phyloP scores from a whole-genome alignment of 371 early-diverging fungal species.

The Rhizopus microsporus region DNA sequence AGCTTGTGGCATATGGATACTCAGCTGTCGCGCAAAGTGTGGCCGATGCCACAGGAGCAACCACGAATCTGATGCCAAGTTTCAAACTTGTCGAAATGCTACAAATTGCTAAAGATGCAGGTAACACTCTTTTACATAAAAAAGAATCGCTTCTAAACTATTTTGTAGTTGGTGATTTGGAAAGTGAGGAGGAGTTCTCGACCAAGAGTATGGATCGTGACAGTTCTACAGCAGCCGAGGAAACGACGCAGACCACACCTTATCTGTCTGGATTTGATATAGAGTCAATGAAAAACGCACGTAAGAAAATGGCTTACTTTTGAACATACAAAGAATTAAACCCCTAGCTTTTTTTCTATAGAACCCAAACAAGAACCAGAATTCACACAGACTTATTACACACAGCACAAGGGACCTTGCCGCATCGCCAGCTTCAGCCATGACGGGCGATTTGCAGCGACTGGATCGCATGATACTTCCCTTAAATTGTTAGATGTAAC shows the following conservation, averaged over 20 bases:
- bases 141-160: background rate
- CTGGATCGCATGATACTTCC: conserved; percentile 88
- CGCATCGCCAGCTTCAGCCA: conserved; percentile 50
- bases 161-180: conserved; percentile 37
- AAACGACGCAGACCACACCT: background rate
- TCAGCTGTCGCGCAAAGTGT: conserved; percentile 62
- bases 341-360: conserved; percentile 12
- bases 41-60: conserved; percentile 60
- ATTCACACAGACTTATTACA: conserved; percentile 52
- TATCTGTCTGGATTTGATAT: conserved; percentile 32
- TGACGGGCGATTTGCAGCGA: conserved; percentile 81
- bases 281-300: conserved; percentile 32
- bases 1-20: conserved; percentile 67
- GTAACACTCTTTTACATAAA: conserved; percentile 24
- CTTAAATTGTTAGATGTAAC: conserved; percentile 87
- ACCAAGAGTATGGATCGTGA: conserved; percentile 32
- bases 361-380: conserved; percentile 44
- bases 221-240: background rate
- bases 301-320: conserved; percentile 17
- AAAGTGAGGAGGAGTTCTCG: conserved; percentile 40
- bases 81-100: conserved; percentile 54
- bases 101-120: conserved; percentile 49
- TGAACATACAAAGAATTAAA: background rate
- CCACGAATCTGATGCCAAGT: conserved; percentile 52
- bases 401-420: conserved; percentile 59